Evolutionary conservation across 2,329 filamentous ascomycete genomes (phyloP), one percentile per base, ranked within the genome.

Genomic region (Verticillium alfalfae): DNA sequence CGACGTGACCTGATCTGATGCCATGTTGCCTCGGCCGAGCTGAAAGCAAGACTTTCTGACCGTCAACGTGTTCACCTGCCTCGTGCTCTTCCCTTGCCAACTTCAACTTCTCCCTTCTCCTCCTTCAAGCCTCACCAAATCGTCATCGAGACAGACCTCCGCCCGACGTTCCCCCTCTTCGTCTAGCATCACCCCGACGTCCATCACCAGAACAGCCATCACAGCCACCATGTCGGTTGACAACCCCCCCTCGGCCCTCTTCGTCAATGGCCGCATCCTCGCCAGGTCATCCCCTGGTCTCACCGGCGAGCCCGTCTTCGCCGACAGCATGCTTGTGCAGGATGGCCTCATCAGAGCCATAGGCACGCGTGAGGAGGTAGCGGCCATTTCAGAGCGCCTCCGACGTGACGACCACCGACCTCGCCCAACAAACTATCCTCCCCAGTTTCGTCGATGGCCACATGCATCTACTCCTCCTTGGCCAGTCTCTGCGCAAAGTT

Each of bases 381-480:
- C 39, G 3, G 22, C 59, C 31, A 4, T 38, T 38, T 4, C 58
- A 59, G 26, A 38, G 54, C 18, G 16, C 49, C 2, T 9, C 45
- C 9, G 31, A 26, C 7, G 7, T 58, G 31, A 59, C 36, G 2
- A 62, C 45, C 5, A 60, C 38, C 36, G 66, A 71, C 12, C 58
- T 73, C 34, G 38, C 61, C 1, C 73, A 75, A 1, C 68, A 68
- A 26, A 76, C 75, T 1, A 72, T 86, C 3, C 73, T 86, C 1
- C 83, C 84, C 0, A 79, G 83, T 15, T 86, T 86, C 71, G 79
- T 86, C 45, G 84, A 86, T 62, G 82, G 81, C 6, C 84, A 86
- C 63, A 78, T 84, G 71, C 84, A 86, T 66, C 75, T 86, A 10
- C 74, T 86, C 0, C 73, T 83, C 10, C 74, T 84, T 0, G 84